Conservation (phyloP, 495 filamentous ascomycete species). For the Friedmanniomyces endolithicus region DNA sequence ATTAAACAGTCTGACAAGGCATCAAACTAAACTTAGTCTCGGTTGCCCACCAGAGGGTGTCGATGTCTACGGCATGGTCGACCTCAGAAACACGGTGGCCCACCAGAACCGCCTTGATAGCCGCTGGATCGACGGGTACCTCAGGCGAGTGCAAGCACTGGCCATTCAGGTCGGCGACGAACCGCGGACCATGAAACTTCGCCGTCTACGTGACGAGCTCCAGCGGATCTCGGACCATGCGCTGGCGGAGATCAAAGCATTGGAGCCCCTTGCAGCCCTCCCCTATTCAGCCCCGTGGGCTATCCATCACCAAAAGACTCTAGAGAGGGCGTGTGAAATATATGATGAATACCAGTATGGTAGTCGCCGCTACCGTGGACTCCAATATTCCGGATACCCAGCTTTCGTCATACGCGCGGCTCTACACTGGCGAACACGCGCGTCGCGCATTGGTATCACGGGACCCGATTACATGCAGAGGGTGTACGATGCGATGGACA, state of each 20-base stretch:
- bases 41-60: too few relatives aligned
- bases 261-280: background rate
- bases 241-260: background rate
- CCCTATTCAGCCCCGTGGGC: background rate
- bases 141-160: background rate
- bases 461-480: too few relatives aligned
- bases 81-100: background rate
- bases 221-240: background rate
- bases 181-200: background rate
- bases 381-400: too few relatives aligned
- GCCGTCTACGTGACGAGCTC: background rate
- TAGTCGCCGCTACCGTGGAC: too few relatives aligned
- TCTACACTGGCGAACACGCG: too few relatives aligned
- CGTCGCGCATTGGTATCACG: too few relatives aligned
- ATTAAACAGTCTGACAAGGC: background rate
- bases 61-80: background rate
- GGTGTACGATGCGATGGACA: too few relatives aligned
- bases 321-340: background rate
- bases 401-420: too few relatives aligned
- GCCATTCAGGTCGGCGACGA: background rate
- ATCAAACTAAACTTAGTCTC: too few relatives aligned
- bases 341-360: too few relatives aligned
- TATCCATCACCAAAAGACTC: background rate
- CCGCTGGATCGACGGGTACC: background rate
- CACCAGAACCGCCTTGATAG: background rate